A percentile compares a stretch with the other conserved stretches of the same genome.
Conservation (phyloP, 768 basidiomycete species). For the Phylloporus sp. region DNA sequence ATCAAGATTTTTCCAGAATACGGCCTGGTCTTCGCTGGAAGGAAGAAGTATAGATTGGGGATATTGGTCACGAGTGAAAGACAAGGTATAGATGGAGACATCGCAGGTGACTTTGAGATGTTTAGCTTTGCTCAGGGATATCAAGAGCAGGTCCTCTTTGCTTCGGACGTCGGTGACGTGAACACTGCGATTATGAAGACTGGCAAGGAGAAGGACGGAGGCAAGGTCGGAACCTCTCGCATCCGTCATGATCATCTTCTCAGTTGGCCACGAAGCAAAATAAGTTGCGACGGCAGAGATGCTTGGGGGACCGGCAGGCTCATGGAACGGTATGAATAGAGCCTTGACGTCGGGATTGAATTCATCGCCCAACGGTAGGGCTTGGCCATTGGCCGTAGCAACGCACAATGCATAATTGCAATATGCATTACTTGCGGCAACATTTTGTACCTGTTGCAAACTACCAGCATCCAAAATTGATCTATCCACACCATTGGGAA, state of each 20-base stretch:
- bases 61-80: constrained; percentile 77
- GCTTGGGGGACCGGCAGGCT: constrained; percentile 42
- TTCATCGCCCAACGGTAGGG: constrained; percentile 62
- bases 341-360: constrained; percentile 75
- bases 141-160: constrained; percentile 82
- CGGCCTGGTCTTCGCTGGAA: constrained; percentile 66
- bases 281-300: constrained; percentile 78
- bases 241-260: constrained; percentile 93
- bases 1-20: constrained; percentile 81
- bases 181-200: constrained; percentile 80
- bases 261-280: constrained; percentile 83
- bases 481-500: constrained; percentile 61
- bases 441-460: constrained; percentile 65
- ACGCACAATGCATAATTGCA: constrained; percentile 88
- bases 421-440: constrained; percentile 59
- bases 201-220: constrained; percentile 89
- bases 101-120: constrained; percentile 94
- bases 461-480: constrained; percentile 62
- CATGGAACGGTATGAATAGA: constrained; percentile 78
- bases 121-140: constrained; percentile 92
- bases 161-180: constrained; percentile 89
- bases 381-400: constrained; percentile 67
- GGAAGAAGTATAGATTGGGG: constrained; percentile 63
- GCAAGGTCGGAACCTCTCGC: constrained; percentile 90
- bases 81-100: constrained; percentile 85